Percentiles rank a stretch among this genome's conserved stretches.
Conservation (phyloP, 208 protist species). For the Leishmania amazonensis region DNA sequence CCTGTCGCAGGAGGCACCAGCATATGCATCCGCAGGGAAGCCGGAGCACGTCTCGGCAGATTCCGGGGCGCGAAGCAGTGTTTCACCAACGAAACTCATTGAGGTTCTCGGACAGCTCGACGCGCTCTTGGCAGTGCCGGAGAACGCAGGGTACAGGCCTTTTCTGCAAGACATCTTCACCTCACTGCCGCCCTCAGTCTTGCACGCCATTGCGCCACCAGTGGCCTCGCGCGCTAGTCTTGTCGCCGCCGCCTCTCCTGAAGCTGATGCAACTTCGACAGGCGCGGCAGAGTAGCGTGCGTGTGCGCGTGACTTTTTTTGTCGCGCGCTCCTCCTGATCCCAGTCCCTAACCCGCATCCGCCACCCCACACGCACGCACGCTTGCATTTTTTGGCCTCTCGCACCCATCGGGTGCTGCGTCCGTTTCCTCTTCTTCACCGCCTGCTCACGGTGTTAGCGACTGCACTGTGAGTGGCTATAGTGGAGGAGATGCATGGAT, state of each 20-base stretch:
- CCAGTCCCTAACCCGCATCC: background rate
- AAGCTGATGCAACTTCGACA: background rate
- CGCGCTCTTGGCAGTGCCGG: conserved; percentile 32
- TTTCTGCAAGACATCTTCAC: conserved; percentile 64
- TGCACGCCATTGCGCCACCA: conserved; percentile 14
- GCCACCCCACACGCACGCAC: background rate
- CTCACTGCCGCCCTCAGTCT: conserved; percentile 38
- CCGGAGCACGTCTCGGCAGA: background rate
- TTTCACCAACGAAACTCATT: conserved; percentile 8
- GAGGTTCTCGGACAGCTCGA: conserved; percentile 29
- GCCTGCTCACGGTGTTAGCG: background rate
- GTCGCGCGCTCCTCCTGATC: background rate
- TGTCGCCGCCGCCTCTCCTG: background rate
- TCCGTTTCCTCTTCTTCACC: background rate
- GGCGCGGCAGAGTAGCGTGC: background rate
- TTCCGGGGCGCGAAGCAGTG: background rate
- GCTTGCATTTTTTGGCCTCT: background rate
- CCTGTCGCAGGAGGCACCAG: conserved; percentile 3
- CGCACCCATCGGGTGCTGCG: background rate
- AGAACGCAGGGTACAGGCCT: conserved; percentile 48
- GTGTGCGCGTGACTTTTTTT: no score
- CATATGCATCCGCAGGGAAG: background rate
- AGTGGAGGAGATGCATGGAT: background rate
- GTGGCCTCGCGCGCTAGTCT: background rate
- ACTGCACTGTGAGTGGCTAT: background rate